phyloP scores from a whole-genome alignment of 2,329 filamentous ascomycete species.

The Xylariaceae sp. region DNA sequence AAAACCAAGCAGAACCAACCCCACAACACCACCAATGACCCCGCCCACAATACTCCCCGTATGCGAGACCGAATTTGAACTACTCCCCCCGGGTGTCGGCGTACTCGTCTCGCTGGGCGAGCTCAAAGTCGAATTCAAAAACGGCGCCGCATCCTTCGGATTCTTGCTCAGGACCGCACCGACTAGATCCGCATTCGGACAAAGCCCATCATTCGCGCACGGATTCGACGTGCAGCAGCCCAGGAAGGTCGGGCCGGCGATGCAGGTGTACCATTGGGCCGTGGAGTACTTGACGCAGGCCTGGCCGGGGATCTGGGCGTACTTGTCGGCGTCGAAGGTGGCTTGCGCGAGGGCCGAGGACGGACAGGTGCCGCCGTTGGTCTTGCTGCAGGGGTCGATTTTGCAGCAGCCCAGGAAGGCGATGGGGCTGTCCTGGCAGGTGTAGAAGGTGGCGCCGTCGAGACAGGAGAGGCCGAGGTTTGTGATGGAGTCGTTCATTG shows the following conservation, averaged over 20 bases:
- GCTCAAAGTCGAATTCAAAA: constrained; percentile 8
- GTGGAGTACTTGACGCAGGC: constrained; percentile 7
- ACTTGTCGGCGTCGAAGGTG: constrained; percentile 13
- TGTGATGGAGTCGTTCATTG: constrained; percentile 14
- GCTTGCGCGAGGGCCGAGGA: constrained; percentile 8
- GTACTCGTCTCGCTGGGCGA: neutral
- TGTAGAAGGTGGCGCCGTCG: constrained; percentile 19
- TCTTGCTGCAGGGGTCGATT: constrained; percentile 19
- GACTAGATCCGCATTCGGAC: constrained; percentile 8
- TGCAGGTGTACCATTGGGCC: constrained; percentile 23
- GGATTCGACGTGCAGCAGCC: constrained; percentile 25
- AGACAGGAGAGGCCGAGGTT: constrained; percentile 22
- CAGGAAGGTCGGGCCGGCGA: constrained; percentile 19
- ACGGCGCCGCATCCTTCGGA: constrained; percentile 3
- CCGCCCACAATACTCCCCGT: constrained; percentile 17
- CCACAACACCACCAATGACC: constrained; percentile 10
- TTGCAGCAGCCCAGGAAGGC: constrained; percentile 25
- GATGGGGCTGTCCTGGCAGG: constrained; percentile 19
- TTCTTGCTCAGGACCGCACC: constrained; percentile 15
- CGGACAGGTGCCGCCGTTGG: constrained; percentile 10
- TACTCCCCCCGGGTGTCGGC: neutral
- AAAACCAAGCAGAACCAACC: constrained; percentile 10
- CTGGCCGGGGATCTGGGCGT: constrained; percentile 15
- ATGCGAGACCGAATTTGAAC: neutral
- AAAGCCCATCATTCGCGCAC: constrained; percentile 13